A percentile compares a stretch with the other conserved stretches of the same genome.
Conservation (phyloP, 495 filamentous ascomycete genomes). For the Pyrenopolyporus hunteri region DNA sequence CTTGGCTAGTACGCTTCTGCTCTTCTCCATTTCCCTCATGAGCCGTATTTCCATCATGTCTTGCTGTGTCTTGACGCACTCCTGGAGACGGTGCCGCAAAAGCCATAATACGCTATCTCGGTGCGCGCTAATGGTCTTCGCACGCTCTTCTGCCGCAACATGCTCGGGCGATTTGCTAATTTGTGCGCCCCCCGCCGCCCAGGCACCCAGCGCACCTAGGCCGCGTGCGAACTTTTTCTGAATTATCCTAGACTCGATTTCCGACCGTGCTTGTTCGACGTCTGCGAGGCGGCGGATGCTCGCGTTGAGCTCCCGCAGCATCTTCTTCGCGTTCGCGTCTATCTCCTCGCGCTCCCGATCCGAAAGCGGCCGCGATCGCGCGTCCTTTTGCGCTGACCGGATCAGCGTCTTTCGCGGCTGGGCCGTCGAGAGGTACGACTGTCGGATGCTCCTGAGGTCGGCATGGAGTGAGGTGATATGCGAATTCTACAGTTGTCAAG, state of each 20-base stretch:
- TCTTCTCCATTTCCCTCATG: constrained; percentile 83
- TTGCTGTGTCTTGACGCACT: constrained; percentile 76
- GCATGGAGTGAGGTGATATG: constrained; percentile 77
- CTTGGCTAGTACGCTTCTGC: constrained; percentile 83
- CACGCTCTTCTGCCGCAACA: constrained; percentile 68
- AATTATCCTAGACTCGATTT: constrained; percentile 69
- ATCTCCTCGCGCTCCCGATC: constrained; percentile 78
- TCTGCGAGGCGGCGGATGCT: constrained; percentile 77
- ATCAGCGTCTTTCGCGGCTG: constrained; percentile 55
- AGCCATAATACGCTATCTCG: constrained; percentile 86
- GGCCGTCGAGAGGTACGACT: constrained; percentile 85
- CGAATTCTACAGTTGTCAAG: constrained; percentile 67
- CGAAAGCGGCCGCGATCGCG: constrained; percentile 57
- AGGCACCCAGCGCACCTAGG: constrained; percentile 67
- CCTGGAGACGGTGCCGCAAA: constrained; percentile 73
- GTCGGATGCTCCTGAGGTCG: constrained; percentile 82
- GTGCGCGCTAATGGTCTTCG: constrained; percentile 63
- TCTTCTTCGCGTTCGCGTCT: constrained; percentile 80
- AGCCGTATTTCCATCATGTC: constrained; percentile 91
- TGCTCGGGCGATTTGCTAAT: constrained; percentile 64
- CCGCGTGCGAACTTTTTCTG: constrained; percentile 69
- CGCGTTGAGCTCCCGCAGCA: constrained; percentile 80
- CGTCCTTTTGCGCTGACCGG: constrained; percentile 40
- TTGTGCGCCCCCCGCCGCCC: constrained; percentile 68
- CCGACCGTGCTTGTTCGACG: constrained; percentile 79